Conservation (phyloP, 768 basidiomycete species). For the Lactifluus subvellereus region DNA sequence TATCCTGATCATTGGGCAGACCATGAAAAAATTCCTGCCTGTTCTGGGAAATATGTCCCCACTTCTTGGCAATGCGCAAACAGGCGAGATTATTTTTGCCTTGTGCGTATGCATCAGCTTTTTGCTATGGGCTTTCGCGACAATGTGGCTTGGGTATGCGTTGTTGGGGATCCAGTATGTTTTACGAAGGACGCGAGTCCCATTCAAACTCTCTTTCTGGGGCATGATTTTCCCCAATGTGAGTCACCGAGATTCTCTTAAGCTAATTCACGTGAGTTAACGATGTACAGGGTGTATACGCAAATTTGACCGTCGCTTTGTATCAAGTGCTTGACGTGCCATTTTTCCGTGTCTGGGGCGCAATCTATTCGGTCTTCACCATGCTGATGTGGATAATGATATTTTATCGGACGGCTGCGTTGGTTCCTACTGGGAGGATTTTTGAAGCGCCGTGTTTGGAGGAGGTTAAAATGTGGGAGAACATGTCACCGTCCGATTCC, state of each 20-base stretch:
- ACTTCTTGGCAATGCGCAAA: slow-evolving; percentile 33
- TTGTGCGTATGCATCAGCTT: slow-evolving; percentile 46
- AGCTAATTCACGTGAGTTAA: not conserved
- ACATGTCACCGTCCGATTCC: not conserved
- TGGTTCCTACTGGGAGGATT: slow-evolving; percentile 35
- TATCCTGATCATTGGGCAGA: slow-evolving; percentile 50
- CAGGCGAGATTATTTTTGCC: slow-evolving; percentile 40
- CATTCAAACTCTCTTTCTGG: slow-evolving; percentile 59
- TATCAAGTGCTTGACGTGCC: slow-evolving; percentile 43
- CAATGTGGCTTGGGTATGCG: slow-evolving; percentile 57
- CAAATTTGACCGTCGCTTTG: slow-evolving; percentile 54
- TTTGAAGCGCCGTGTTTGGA: slow-evolving; percentile 41
- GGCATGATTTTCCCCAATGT: slow-evolving; percentile 69
- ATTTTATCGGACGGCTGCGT: slow-evolving; percentile 37
- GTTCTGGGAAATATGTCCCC: slow-evolving; percentile 31
- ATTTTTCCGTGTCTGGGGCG: slow-evolving; percentile 54
- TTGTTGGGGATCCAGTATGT: slow-evolving; percentile 44
- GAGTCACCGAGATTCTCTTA: slow-evolving; percentile 25
- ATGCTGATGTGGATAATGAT: slow-evolving; percentile 50
- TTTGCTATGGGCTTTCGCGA: slow-evolving; percentile 54
- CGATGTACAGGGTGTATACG: slow-evolving; percentile 54
- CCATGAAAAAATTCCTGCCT: slow-evolving; percentile 37
- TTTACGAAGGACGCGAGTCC: slow-evolving; percentile 37
- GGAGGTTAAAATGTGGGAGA: slow-evolving; percentile 22
- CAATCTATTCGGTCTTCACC: slow-evolving; percentile 46